Evolutionary conservation across 768 basidiomycete species (phyloP), one percentile per base, ranked within the genome.

Genomic region (Amanita jacksonii): DNA sequence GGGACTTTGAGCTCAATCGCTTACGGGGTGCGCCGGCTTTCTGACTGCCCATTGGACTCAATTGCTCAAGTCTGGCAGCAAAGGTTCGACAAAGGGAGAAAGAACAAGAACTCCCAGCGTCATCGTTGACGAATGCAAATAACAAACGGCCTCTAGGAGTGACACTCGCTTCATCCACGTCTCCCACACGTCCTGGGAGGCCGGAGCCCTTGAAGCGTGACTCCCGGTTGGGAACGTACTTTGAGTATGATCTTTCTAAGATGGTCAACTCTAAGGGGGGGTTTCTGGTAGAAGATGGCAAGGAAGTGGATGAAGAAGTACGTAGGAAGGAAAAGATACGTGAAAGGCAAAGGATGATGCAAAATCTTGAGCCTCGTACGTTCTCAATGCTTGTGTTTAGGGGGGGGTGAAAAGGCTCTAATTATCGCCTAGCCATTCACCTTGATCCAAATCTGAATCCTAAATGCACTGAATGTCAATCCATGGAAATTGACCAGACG

Each of bases 241-340:
- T 94, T 52, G 94, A 98, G 52, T 98, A 96, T 76, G 93, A 97
- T 60, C 63, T 97, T 10, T 86, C 86, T 9, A 97, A 96, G 70
- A 87, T 97, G 81, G 83, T 91, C 56, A 97, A 99, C 60, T 84
- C 91, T 6, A 86, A 92, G 59, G 96, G 94, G 40, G 96, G 96
- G 1, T 99, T 97, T 62, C 63, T 99, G 55, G 71, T 94, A 4
- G 88, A 94, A 50, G 92, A 94, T 34, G 81, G 77, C n/a, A 77
- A 79, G 51, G 85, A 86, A 50, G 72, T 78, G 1, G 81, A 88
- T 53, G 88, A 87, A 46, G 81, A 85, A 19, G 62, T 79, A 48
- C 69, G 78, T 37, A 64, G 79, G 49, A 85, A 84, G 59, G 85
- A 92, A 63, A 83, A 81, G 53, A 81, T 86, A 59, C 67, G 89